Evolutionary conservation across 2,329 filamentous ascomycete species (phyloP).

Genomic region (Ustilaginoidea virens): DNA sequence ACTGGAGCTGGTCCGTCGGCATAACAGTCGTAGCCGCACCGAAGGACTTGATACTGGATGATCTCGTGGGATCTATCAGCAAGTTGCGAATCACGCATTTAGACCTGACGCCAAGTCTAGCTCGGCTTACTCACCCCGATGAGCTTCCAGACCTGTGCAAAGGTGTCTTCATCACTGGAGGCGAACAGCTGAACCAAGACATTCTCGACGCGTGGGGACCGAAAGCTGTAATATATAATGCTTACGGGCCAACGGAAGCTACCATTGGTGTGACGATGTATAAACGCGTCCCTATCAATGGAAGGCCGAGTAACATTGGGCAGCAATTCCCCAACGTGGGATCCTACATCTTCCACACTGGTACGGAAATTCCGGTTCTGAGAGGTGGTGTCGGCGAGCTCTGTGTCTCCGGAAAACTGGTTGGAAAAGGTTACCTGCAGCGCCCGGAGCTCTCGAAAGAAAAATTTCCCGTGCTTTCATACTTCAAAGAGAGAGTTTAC

Average conservation of each 20-base stretch:
- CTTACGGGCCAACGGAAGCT: constrained; percentile 81
- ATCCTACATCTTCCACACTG: constrained; percentile 58
- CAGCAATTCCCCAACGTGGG: constrained; percentile 78
- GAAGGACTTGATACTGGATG: constrained; percentile 71
- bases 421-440: constrained; percentile 81
- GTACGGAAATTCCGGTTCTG: constrained; percentile 55
- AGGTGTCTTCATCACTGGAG: constrained; percentile 87
- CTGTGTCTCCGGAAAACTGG: constrained; percentile 72
- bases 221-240: constrained; percentile 73
- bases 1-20: constrained; percentile 88
- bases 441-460: constrained; percentile 61
- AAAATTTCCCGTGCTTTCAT: constrained; percentile 51
- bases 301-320: constrained; percentile 78
- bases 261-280: constrained; percentile 90
- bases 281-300: constrained; percentile 60
- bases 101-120: constrained; percentile 79
- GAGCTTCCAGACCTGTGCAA: constrained; percentile 66
- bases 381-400: constrained; percentile 74
- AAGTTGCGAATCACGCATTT: constrained; percentile 71
- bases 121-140: constrained; percentile 59
- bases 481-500: constrained; percentile 52
- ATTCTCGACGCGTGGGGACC: constrained; percentile 78
- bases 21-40: constrained; percentile 73
- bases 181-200: constrained; percentile 76
- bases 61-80: constrained; percentile 59